These are phyloP conservation scores for Plantago coronopus DNA, from an alignment of 305 asterid genomes.

Conservation along the genomic window DNA sequence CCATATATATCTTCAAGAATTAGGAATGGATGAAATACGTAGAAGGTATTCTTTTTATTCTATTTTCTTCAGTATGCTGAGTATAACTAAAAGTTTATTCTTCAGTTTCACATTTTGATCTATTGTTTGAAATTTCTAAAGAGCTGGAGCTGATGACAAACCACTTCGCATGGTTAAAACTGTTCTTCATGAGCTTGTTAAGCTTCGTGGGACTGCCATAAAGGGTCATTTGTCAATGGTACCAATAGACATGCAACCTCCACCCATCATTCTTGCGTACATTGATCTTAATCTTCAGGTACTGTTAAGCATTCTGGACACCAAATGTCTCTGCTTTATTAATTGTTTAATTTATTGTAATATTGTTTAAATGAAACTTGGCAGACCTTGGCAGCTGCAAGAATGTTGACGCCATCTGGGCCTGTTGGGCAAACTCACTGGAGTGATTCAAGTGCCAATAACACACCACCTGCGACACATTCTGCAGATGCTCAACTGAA, in stretches of 20 bases:
- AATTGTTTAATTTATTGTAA: not conserved
- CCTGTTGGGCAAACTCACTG: conserved; percentile 96
- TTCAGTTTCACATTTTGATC: conserved; percentile 1
- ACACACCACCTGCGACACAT: conserved; percentile 79
- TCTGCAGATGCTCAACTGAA: conserved; percentile 92
- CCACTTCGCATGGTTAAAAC: conserved; percentile 99
- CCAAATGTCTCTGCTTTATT: not conserved
- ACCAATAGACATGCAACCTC: conserved; percentile 97
- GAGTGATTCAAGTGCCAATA: conserved; percentile 84
- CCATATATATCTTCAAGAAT: conserved; percentile 89
- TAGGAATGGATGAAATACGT: conserved; percentile 98
- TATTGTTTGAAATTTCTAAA: conserved; percentile 27
- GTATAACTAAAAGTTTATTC: not conserved
- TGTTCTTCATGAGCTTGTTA: conserved; percentile 97
- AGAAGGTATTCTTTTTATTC: conserved; percentile 49
- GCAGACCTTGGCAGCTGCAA: conserved; percentile 98
- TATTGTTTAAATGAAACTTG: conserved; percentile 23
- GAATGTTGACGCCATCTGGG: conserved; percentile 99
- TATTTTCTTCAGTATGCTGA: not conserved
- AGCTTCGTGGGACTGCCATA: conserved; percentile 98
- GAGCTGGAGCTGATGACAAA: conserved; percentile 99
- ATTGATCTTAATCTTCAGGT: conserved; percentile 99
- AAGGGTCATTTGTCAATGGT: conserved; percentile 99
- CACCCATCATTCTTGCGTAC: conserved; percentile 96
- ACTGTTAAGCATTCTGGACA: conserved; percentile 18